Evolutionary conservation across 2,329 filamentous ascomycete species (phyloP).

Genomic region (Scedosporium aurantiacum): DNA sequence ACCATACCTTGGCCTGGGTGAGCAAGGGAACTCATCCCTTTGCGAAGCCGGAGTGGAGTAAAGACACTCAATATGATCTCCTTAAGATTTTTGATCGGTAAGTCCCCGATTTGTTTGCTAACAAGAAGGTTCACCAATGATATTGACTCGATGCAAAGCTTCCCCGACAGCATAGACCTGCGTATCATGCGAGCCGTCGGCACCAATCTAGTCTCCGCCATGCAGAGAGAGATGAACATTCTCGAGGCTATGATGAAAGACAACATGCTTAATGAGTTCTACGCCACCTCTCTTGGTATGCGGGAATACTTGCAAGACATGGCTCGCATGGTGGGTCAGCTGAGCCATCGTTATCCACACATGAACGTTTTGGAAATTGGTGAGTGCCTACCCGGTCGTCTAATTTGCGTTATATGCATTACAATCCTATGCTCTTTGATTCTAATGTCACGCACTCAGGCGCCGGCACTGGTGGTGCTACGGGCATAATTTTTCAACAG

Average conservation of each 20-base stretch:
- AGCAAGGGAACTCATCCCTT: background rate
- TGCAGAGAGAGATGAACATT: conserved; percentile 20
- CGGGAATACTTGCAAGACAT: background rate
- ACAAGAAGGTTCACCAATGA: background rate
- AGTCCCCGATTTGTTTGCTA: background rate
- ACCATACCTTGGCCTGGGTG: background rate
- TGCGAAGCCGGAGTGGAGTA: background rate
- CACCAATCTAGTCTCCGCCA: conserved; percentile 18
- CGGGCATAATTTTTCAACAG: background rate
- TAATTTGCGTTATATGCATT: background rate
- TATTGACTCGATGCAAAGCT: background rate
- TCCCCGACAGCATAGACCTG: background rate
- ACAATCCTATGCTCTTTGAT: background rate
- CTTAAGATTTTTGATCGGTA: background rate
- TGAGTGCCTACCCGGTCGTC: background rate
- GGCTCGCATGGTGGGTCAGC: background rate
- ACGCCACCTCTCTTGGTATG: conserved; percentile 11
- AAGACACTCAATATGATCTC: background rate
- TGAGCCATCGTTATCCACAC: background rate
- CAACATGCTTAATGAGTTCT: conserved; percentile 18
- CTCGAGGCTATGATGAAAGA: conserved; percentile 21
- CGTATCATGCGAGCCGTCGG: conserved; percentile 14
- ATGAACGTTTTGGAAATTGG: background rate
- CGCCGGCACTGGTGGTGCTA: background rate
- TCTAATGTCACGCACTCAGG: background rate